Conservation (phyloP, 441 rosid genomes). For the Viola pubescens region DNA sequence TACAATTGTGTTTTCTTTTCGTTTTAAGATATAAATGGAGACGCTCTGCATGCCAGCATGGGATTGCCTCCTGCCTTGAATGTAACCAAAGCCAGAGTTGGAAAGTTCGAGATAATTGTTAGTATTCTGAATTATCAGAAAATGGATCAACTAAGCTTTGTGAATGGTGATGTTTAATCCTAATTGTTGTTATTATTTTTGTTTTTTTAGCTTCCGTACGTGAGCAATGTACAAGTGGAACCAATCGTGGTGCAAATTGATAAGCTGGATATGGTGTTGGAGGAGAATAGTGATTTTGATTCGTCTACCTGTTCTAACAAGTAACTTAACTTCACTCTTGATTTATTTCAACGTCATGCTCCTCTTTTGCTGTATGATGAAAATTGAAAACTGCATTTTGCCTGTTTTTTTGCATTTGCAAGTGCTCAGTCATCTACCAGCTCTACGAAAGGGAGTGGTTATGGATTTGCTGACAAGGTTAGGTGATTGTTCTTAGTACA, state of each 20-base stretch:
- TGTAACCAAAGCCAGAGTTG: conserved; percentile 85
- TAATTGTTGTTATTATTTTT: not conserved
- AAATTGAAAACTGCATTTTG: not conserved
- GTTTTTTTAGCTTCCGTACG: conserved; percentile 64
- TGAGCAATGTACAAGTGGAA: conserved; percentile 84
- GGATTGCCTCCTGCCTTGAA: conserved; percentile 94
- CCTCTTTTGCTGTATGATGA: not conserved
- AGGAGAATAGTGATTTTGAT: conserved; percentile 72
- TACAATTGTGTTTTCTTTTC: not conserved
- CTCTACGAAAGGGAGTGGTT: conserved; percentile 71
- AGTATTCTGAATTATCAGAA: conserved; percentile 21
- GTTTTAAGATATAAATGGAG: conserved; percentile 80
- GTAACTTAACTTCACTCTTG: conserved; percentile 26
- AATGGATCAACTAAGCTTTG: not conserved
- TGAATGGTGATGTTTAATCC: not conserved
- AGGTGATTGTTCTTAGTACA: conserved; percentile 5
- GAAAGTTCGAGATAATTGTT: conserved; percentile 76
- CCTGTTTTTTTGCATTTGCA: conserved; percentile 22
- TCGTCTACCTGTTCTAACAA: conserved; percentile 47
- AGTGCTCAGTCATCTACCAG: conserved; percentile 48
- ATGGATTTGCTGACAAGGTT: conserved; percentile 99
- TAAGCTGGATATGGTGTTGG: conserved; percentile 91
- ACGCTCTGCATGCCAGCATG: conserved; percentile 95
- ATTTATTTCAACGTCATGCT: conserved; percentile 4
- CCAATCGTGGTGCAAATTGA: conserved; percentile 86